phyloP scores from a whole-genome alignment of 1,284 basidiomycete species.

The Bjerkandera adusta region DNA sequence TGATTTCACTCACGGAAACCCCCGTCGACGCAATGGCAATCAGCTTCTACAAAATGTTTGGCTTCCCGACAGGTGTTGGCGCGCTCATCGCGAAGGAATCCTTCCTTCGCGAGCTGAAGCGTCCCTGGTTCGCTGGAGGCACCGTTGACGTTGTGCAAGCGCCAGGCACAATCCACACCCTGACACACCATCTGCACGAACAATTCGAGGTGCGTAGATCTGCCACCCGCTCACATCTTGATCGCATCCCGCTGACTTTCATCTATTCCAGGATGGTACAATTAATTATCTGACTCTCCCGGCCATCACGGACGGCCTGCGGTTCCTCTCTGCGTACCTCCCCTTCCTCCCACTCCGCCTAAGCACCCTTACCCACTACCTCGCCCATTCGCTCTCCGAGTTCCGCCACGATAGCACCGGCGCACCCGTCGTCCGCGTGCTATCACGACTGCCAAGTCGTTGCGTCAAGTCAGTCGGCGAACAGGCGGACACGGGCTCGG shows the following conservation, averaged over 20 bases:
- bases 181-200: conserved; percentile 58
- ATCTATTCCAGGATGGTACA: conserved; percentile 67
- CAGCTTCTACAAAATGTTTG: conserved; percentile 89
- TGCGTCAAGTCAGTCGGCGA: conserved; percentile 59
- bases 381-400: conserved; percentile 50
- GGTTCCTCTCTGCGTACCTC: conserved; percentile 71
- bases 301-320: conserved; percentile 72
- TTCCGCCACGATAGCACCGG: conserved; percentile 58
- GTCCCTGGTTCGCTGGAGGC: conserved; percentile 85
- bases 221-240: background rate
- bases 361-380: conserved; percentile 53
- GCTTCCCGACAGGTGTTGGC: conserved; percentile 83
- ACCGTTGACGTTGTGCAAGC: conserved; percentile 81
- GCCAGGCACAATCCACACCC: conserved; percentile 65
- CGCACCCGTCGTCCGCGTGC: conserved; percentile 58
- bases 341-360: conserved; percentile 74
- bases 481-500: conserved; percentile 64
- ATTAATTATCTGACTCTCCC: conserved; percentile 76
- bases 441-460: conserved; percentile 52
- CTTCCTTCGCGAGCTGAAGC: conserved; percentile 55
- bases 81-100: conserved; percentile 73
- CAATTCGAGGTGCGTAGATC: conserved; percentile 65
- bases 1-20: conserved; percentile 60
- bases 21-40: conserved; percentile 79
- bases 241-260: conserved; percentile 7